Percentiles rank a stretch among this genome's conserved stretches.
phyloP scores from a whole-genome alignment of 495 filamentous ascomycete species.

The Astrocystis sublimbata region DNA sequence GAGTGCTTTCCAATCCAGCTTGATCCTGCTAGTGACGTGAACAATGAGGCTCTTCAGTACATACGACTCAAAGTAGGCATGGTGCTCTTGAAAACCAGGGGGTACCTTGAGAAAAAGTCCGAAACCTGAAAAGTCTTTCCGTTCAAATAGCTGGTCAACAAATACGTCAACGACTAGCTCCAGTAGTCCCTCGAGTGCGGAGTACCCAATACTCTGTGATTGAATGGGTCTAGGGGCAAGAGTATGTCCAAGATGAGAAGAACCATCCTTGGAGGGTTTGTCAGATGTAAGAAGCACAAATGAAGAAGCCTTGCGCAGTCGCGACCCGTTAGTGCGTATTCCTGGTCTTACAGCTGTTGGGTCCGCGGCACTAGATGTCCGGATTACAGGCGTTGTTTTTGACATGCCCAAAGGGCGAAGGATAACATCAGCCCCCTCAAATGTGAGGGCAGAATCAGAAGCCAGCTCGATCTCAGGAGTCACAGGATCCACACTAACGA shows the following conservation, averaged over 20 bases:
- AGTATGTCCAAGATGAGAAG: constrained; percentile 62
- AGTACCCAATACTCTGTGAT: constrained; percentile 59
- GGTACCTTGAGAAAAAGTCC: constrained; percentile 87
- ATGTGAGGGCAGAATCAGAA: constrained; percentile 73
- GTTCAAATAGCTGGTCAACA: constrained; percentile 73
- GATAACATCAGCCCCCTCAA: constrained; percentile 82
- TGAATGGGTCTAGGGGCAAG: constrained; percentile 57
- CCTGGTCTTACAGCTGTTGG: constrained; percentile 35
- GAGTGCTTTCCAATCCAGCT: constrained; percentile 69
- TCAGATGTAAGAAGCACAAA: constrained; percentile 85
- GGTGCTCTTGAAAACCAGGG: constrained; percentile 88
- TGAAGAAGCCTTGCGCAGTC: constrained; percentile 75
- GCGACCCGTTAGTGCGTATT: constrained; percentile 50
- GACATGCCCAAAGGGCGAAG: constrained; percentile 66
- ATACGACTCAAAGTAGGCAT: constrained; percentile 93
- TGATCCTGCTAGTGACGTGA: constrained; percentile 66
- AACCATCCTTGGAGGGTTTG: constrained; percentile 55
- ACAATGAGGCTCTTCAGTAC: constrained; percentile 73
- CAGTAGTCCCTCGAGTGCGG: constrained; percentile 71
- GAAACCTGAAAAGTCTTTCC: constrained; percentile 89
- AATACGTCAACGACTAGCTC: constrained; percentile 77
- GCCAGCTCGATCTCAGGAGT: constrained; percentile 80
- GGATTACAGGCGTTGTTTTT: constrained; percentile 62
- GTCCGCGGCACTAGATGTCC: constrained; percentile 61
- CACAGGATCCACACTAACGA: constrained; percentile 81